phyloP scores from a whole-genome alignment of 208 protist species.

The Crithidia bombi region DNA sequence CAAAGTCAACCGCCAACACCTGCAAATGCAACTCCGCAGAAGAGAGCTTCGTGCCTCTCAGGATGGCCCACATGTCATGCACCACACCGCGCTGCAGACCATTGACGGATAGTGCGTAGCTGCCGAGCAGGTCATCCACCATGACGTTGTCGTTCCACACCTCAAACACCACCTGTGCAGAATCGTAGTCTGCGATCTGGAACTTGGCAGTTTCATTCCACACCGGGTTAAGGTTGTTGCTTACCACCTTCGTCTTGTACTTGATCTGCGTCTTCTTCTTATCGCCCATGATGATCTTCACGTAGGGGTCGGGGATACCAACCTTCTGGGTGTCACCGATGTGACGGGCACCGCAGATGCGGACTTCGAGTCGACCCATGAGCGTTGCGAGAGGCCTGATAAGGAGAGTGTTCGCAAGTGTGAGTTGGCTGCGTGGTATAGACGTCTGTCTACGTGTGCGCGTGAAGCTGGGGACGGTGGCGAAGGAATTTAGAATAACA shows the following conservation, averaged over 20 bases:
- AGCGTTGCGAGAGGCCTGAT: no score
- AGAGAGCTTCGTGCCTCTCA: slow-evolving; percentile 45
- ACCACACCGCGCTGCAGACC: slow-evolving; percentile 63
- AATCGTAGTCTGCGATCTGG: slow-evolving; percentile 61
- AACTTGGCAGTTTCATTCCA: slow-evolving; percentile 85
- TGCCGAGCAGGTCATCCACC: slow-evolving; percentile 62
- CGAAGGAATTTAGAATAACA: no score
- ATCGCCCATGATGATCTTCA: slow-evolving; percentile 51
- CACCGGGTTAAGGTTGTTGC: slow-evolving; percentile 57
- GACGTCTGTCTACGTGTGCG: no score
- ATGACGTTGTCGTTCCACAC: slow-evolving; percentile 78
- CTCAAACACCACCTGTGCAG: slow-evolving; percentile 56
- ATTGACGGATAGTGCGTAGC: slow-evolving; percentile 55
- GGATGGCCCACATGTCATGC: slow-evolving; percentile 60
- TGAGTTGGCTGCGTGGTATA: no score
- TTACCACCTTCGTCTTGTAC: slow-evolving; percentile 43
- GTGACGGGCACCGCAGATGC: slow-evolving; percentile 64
- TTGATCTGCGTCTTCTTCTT: slow-evolving; percentile 49
- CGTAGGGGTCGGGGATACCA: slow-evolving; percentile 67
- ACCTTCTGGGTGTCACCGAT: slow-evolving; percentile 53
- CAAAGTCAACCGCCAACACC: slow-evolving; percentile 80
- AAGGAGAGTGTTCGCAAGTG: no score
- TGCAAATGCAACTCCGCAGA: slow-evolving; percentile 71
- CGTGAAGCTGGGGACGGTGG: no score
- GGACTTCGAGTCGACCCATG: slow-evolving; percentile 78